Base-by-base conservation (phyloP, 306 rosid species). In the Cicer pinnatifidum region DNA sequence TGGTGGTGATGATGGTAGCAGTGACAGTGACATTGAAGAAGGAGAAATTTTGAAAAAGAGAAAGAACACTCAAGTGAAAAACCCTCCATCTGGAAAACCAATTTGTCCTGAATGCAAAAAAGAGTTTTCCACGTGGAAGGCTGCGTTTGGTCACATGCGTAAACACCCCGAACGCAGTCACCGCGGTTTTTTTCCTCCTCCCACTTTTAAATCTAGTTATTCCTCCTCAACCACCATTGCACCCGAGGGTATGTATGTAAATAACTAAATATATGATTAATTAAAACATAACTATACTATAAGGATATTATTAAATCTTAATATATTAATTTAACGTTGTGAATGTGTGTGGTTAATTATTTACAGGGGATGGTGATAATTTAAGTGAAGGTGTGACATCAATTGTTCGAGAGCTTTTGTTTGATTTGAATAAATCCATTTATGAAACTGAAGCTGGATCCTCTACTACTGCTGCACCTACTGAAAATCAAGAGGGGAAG, bases 111-210 rank as follows among this genome's bases (percentile, higher is more conserved):
- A 76, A n/a, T 83, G 87, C 1, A 6, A 6, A 1, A 83, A 9
- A 19, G 64, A 77, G 15, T 83, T 83, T 6, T 0, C 20, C 0
- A 43, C 82, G 1, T 80, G 84, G 87, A 83, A 72, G 63, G 82
- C 70, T 0, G 87, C 79, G 3, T 83, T 83, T 53, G 87, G 87
- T 0, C 87, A 83, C 40, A 83, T 83, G 87, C 69, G 84, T 0
- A 52, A 40, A 5, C 87, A 83, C 72, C 84, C 87, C 9, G 73
- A 76, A 0, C 84, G 87, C 11, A 3, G 35, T 0, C 81, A 79
- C 6, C 82, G 87, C 0, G 84, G 87, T 10, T 79, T 80, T 50
- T 76, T 51, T 6, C 41, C 11, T 5, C 87, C 87, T 1, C 87
- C 87, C 1, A 28, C 11, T 15, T 75, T 75, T 35, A 17, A 1